Evolutionary conservation across 2,329 filamentous ascomycete genomes (phyloP), one percentile per base, ranked within the genome.

Genomic region (Ophiostoma ulmi): DNA sequence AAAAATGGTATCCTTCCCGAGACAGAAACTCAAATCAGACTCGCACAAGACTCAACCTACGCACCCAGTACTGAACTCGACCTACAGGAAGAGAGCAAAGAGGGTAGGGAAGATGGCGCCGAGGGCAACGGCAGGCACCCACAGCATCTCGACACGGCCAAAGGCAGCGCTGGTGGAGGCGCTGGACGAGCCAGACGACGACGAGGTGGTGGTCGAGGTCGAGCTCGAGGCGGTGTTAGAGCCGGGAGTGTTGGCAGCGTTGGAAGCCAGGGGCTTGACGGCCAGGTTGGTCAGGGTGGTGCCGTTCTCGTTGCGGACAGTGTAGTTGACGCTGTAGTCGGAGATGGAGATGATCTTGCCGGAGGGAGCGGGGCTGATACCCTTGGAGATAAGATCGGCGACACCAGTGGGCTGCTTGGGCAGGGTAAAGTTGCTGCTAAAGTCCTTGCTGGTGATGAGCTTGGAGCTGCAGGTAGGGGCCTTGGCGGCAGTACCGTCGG

Each of bases 381-480:
- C 94, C 67, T 90, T 87, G 74, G 91, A 83, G 77, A 97, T 94
- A 76, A 97, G 84, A 65, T 86, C 83, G 72, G 89, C 83, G 55
- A 88, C 89, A 74, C 89, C 91, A 4, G 86, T 82, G 14, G 93
- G 93, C 6, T 87, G 83, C 3, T 77, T 80, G 67, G 91, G 94
- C 71, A 97, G 82, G 65, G 89, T 90, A 82, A 97, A 98, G 83
- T 92, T 90, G 79, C 82, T 89, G 80, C 86, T 86, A 83, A 97
- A 97, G 73, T 84, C 86, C 72, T 85, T 81, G 74, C 83, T 82
- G 35, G 70, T 69, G 80, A 97, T 94, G 70, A 97, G 83, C 72
- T 82, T 85, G 41, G 83, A 72, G 73, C 81, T 81, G 83, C 94
- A 97, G 71, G 80, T 83, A 44, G 91, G 89, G 3, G 91, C 74